These are phyloP conservation scores for Pseudogymnoascus pannorum DNA, from an alignment of 2,329 filamentous ascomycete genomes.

Conservation along the genomic window DNA sequence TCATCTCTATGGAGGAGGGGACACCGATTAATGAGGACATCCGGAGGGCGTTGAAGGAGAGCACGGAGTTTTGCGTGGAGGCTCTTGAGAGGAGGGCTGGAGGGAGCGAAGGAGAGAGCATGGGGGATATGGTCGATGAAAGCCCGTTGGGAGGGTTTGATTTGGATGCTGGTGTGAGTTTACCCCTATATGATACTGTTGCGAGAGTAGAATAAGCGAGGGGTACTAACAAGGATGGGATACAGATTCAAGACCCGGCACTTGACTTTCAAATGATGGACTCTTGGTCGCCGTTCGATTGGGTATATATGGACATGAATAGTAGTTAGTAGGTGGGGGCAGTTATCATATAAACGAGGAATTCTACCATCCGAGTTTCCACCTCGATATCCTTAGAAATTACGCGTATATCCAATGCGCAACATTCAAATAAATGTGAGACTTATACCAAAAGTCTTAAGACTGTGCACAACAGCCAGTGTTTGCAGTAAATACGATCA, in stretches of 20 bases:
- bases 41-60: not conserved
- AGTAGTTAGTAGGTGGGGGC: not conserved
- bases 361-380: not conserved
- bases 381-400: not conserved
- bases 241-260: not conserved
- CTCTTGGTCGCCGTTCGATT: not conserved
- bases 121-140: not conserved
- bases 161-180: not conserved
- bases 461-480: not conserved
- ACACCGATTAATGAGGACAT: not conserved
- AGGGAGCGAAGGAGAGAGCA: not conserved
- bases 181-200: not conserved
- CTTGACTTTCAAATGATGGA: not conserved
- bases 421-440: not conserved
- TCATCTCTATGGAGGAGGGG: slow-evolving; percentile 21
- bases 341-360: not conserved
- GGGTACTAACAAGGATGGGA: not conserved
- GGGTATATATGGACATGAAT: slow-evolving; percentile 1
- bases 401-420: not conserved
- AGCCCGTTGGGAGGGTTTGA: not conserved
- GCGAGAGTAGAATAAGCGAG: not conserved
- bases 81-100: not conserved
- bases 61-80: slow-evolving; percentile 1
- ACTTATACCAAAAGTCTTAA: no score
- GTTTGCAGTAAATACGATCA: not conserved